Base-by-base conservation (phyloP, 2,329 filamentous ascomycete species). In the Neopestalotiopsis rosae region DNA sequence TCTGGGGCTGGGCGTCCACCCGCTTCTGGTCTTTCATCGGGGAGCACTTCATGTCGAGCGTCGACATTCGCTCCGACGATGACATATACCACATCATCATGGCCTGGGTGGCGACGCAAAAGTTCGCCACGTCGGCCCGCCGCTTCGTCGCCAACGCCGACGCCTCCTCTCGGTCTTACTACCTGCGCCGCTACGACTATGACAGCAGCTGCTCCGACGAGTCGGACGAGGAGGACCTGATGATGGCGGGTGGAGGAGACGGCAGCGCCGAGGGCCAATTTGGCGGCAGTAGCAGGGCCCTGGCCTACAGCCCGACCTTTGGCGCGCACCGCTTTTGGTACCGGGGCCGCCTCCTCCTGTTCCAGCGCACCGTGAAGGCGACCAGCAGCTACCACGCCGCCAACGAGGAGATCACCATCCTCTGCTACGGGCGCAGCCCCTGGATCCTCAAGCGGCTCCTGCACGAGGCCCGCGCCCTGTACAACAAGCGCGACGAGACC, bases 31-130 rank as follows among this genome's bases (percentile, higher is more conserved):
- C 78, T 1, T 77, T 86, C 52, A 71, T 90, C 38, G 82, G 87
- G 57, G 74, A 80, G 5, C 81, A 91, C 73, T 86, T 91, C 73
- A 89, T 92, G 83, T 91, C 88, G 3, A 88, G 86, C 1, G 90
- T 91, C 20, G 88, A 91, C 72, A 87, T 94, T 52, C 86, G 89
- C 59, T 85, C 88, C 34, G 90, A 93, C 68, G 91, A 94, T 73
- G 91, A 93, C 76, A 88, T 92, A 68, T 93, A 92, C 81, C 90
- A 90, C 75, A 91, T 92, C 74, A 75, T 93, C 56, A 92, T 93
- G 89, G 85, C 84, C 32, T 93, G 91, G 91, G 85, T 93, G 2
- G 85, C 90, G 1, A 79, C 82, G 42, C 91, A 93, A 77, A 78
- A 81, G 3, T 92, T 92, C 72, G 84, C 89, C 24, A 84, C 87